Base-by-base conservation (phyloP, 192 early-diverging fungal genomes). In the Obelidium mucronatum region DNA sequence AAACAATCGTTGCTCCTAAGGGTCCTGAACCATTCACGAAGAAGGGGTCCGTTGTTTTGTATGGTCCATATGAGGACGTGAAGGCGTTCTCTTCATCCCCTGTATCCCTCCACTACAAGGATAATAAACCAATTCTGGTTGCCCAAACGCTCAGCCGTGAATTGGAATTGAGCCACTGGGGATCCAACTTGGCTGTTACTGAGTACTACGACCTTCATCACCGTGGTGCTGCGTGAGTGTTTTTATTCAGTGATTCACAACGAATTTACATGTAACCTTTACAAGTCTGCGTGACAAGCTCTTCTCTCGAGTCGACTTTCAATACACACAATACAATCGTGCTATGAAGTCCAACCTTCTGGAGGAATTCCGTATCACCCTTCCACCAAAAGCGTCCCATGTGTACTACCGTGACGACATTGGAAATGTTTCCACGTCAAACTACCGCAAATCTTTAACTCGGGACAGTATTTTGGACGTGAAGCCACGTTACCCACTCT, bases 341-440 rank as follows among this genome's bases (percentile, higher is more conserved):
- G 88, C 84, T 82, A 66, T 39, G 1, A 69, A 78, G 30, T 87
- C 83, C 44, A 88, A 87, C 78, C 86, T 83, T 44, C 78, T 90
- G 63, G 84, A 82, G 54, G 80, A 69, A 68, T 81, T 86, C 44
- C 82, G 66, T 52, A 85, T 90, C 67, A 76, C 72, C 39, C 84
- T 98, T 17, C 97, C 97, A 2, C 84, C 84, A 0, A 80, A 84
- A 2, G 94, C 93, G 5, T 64, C 84, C 15, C 85, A 95, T 40
- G 87, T 94, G 55, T 98, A 94, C 80, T 96, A 90, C 75, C 86
- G 91, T 39, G 95, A 97, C 79, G 92, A 93, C 59, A 94, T 98
- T 73, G 98, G 98, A 34, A 99, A 99, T 80, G 94, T 99, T 63
- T 97, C 95, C 8, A 99, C 98, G 15, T 96, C 97, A 17, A 62